phyloP scores from a whole-genome alignment of 2,329 filamentous ascomycete genomes.

The Fusarium fracticaudum region DNA sequence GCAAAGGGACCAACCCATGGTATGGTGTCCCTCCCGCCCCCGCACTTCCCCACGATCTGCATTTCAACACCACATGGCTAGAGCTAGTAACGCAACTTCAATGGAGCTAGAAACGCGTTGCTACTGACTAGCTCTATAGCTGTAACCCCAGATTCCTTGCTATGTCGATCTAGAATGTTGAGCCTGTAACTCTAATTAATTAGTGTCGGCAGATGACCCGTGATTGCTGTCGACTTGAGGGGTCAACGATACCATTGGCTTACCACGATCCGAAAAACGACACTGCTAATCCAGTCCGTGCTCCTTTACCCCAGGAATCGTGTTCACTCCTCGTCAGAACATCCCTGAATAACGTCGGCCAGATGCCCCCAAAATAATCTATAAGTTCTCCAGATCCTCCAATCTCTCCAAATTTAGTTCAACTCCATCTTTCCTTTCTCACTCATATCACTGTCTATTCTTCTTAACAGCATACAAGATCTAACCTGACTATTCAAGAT shows the following conservation, averaged over 20 bases:
- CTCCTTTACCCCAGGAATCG: background rate
- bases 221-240: too few relatives aligned
- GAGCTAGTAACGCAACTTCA: rapidly evolving
- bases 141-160: background rate
- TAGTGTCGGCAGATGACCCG: background rate
- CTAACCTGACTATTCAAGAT: background rate
- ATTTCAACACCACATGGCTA: background rate
- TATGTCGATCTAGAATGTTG: too few relatives aligned
- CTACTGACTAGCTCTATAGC: background rate
- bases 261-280: rapidly evolving
- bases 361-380: rapidly evolving
- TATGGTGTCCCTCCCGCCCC: background rate
- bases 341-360: background rate
- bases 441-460: background rate
- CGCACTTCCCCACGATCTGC: background rate
- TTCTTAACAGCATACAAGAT: background rate
- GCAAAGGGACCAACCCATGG: background rate
- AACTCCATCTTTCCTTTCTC: rapidly evolving
- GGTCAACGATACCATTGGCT: background rate
- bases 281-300: too few relatives aligned
- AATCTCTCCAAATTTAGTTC: background rate
- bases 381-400: background rate
- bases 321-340: rapidly evolving
- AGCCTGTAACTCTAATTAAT: background rate
- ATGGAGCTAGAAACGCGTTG: rapidly evolving